Evolutionary conservation across 1,139 yeast genomes (phyloP), one percentile per base, ranked within the genome.

Genomic region (Yamadazyma mexicana): DNA sequence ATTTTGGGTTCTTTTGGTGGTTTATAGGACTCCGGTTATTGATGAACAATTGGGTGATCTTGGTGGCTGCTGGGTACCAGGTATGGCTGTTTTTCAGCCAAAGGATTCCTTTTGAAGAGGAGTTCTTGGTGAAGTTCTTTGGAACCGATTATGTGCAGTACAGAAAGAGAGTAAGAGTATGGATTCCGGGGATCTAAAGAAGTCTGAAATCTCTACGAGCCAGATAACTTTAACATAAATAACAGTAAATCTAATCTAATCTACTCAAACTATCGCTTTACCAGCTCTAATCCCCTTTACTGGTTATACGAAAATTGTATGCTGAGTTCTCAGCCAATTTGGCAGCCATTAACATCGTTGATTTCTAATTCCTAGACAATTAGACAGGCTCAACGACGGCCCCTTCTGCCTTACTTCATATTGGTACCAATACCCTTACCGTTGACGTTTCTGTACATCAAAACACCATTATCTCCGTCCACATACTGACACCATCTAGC

Each of bases 1-100:
- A 92, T 61, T 76, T 81, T 41, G 98, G 98, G 1, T 92, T 86
- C 59, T 91, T 83, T 56, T 82, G 88, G 78, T 94, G 98, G 97
- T 92, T 94, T 20, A 53, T 91, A 3, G 98, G 98, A 0, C 72
- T 89, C 2, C 95, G 92, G 58, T 30, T 91, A 38, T 54, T 83
- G 47, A 61, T 91, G 43, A 65, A 79, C 35, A 92, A 89, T 59
- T 40, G 58, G 31, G 33, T 67, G 1, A 45, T 61, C 3, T 45
- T 63, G 10, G 37, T 43, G 0, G 47, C 52, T 5, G 75, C 74
- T 2, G 55, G 55, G 3, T 49, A 49, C 34, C 57, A 65, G 38
- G 65, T 92, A 14, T 80, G 83, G 78, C 56, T 61, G 26, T 92
- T 92, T 56, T 92, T 92, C 66, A 62, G 60, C 11, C 60, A 63